Evolutionary conservation across 2,329 filamentous ascomycete genomes (phyloP).

Genomic region (Hypomyces rosellus): DNA sequence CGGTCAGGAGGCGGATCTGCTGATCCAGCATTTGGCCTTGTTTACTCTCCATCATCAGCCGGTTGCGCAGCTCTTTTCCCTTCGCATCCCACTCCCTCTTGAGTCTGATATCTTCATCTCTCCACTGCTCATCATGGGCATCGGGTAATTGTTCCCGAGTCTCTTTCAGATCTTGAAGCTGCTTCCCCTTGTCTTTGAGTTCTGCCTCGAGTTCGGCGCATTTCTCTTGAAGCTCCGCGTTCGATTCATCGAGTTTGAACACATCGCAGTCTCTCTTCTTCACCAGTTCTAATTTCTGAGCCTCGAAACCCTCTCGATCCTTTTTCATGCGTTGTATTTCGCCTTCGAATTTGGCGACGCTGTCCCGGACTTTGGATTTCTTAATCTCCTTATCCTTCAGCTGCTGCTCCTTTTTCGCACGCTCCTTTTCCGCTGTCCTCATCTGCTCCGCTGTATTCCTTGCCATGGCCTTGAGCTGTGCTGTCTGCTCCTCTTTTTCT

Average conservation of each 20-base stretch:
- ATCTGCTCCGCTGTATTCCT: conserved; percentile 76
- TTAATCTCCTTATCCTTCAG: conserved; percentile 64
- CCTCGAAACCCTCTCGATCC: conserved; percentile 47
- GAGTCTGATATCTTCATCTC: conserved; percentile 44
- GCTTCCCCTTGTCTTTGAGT: conserved; percentile 58
- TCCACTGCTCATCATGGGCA: conserved; percentile 53
- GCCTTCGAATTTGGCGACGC: conserved; percentile 61
- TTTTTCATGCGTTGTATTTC: conserved; percentile 55
- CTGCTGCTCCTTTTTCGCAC: conserved; percentile 67
- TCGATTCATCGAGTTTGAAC: conserved; percentile 48
- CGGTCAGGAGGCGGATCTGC: conserved; percentile 39
- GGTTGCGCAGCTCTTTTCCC: conserved; percentile 47
- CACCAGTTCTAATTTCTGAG: conserved; percentile 46
- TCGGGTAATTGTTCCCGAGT: conserved; percentile 58
- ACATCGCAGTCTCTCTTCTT: conserved; percentile 46
- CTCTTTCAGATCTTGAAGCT: conserved; percentile 68
- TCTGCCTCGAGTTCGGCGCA: conserved; percentile 62
- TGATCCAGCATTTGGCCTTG: conserved; percentile 40
- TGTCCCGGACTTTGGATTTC: conserved; percentile 62
- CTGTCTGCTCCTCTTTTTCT: conserved; percentile 86
- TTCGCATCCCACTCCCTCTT: conserved; percentile 51
- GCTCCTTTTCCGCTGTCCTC: conserved; percentile 71
- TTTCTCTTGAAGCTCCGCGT: conserved; percentile 57
- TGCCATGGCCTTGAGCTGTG: conserved; percentile 75
- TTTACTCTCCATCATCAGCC: conserved; percentile 41